Evolutionary conservation across 306 rosid species (phyloP).

Genomic region (Casuarina equisetifolia): DNA sequence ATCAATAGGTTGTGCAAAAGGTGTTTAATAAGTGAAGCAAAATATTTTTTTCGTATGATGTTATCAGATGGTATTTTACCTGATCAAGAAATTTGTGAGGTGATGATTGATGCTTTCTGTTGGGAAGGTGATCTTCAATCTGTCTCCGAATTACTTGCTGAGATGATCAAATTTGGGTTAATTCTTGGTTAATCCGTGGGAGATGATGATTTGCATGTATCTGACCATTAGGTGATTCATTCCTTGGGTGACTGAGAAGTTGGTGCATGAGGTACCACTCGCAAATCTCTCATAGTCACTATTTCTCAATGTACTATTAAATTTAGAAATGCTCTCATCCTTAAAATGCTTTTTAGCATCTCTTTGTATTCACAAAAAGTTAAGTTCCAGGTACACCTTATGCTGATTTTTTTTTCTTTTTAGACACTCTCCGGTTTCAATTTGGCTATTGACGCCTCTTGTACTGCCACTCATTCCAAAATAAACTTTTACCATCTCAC

Average conservation of each 20-base stretch:
- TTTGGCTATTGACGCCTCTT: too few species aligned
- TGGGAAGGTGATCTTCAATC: conserved; percentile 30
- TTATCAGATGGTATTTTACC: conserved; percentile 43
- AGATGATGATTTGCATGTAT: conserved; percentile 2
- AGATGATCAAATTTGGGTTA: conserved; percentile 48
- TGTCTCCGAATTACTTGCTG: conserved; percentile 37
- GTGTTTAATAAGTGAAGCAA: conserved; percentile 36
- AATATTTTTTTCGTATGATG: conserved; percentile 51
- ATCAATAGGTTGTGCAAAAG: conserved; percentile 61
- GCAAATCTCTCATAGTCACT: background rate
- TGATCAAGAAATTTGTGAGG: conserved; percentile 46
- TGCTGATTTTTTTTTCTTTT: too few species aligned
- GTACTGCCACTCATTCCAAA: too few species aligned
- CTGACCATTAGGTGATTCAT: background rate
- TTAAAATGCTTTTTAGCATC: background rate
- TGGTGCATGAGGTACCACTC: conserved; percentile 12
- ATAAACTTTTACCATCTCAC: too few species aligned
- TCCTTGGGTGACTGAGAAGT: conserved; percentile 10
- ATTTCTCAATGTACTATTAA: background rate
- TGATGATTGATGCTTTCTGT: conserved; percentile 39
- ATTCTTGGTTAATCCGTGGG: conserved; percentile 27
- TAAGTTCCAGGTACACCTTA: too few species aligned
- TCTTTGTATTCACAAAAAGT: background rate
- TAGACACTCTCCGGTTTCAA: too few species aligned
- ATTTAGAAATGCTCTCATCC: background rate